Evolutionary conservation across 352 stramenopile genomes (phyloP).

Genomic region (Phytophthora brassicae): DNA sequence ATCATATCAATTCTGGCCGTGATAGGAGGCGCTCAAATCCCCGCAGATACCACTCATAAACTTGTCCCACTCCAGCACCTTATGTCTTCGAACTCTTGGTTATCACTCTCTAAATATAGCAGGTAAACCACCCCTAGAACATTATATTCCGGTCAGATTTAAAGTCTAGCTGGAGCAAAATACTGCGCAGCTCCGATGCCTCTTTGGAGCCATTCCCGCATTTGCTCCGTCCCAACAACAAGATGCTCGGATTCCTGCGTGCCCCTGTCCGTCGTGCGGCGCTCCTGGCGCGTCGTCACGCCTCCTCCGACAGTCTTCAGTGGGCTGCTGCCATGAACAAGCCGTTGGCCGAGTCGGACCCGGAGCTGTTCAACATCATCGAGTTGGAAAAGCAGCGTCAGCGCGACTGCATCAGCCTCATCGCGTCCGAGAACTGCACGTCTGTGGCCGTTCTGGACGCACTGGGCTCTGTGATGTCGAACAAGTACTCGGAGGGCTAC

Average conservation of each 20-base stretch:
- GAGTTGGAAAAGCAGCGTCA: conserved; percentile 98
- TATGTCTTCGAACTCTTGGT: too few species aligned
- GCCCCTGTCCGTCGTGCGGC: conserved; percentile 19
- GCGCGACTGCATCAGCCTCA: conserved; percentile 97
- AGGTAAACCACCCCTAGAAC: too few species aligned
- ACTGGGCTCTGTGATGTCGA: conserved; percentile 98
- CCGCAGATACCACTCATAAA: too few species aligned
- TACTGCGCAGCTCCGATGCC: too few species aligned
- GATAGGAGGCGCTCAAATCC: not conserved
- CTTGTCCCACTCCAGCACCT: too few species aligned
- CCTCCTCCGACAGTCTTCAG: conserved; percentile 59
- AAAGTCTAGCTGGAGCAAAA: not conserved
- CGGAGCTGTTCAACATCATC: conserved; percentile 94
- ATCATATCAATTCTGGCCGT: not conserved
- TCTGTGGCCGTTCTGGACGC: conserved; percentile 97
- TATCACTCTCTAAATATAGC: too few species aligned
- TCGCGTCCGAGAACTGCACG: conserved; percentile 99
- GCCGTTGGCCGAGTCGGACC: conserved; percentile 88
- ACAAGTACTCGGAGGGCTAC: conserved; percentile 99
- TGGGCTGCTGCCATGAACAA: conserved; percentile 89
- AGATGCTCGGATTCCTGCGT: conserved; percentile 33
- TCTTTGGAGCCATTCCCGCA: conserved; percentile 25
- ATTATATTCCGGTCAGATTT: not conserved
- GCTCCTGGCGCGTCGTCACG: conserved; percentile 37
- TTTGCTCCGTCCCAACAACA: conserved; percentile 18